Conservation (phyloP, 1,284 basidiomycete genomes). For the Ceratobasidium theobromae region DNA sequence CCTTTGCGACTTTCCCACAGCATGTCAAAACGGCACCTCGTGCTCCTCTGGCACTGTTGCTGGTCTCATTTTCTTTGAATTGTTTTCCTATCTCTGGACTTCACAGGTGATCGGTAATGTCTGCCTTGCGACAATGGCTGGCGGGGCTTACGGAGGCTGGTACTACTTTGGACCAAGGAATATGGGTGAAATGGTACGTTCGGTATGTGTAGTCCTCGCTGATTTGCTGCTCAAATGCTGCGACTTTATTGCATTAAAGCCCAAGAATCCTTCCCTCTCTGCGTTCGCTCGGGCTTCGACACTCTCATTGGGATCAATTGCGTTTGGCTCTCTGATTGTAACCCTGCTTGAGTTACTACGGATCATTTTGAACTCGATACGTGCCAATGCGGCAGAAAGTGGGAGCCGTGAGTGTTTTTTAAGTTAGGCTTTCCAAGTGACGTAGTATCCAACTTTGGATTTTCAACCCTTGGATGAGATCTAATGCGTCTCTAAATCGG, state of each 20-base stretch:
- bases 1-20: constrained; percentile 37
- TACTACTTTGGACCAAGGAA: constrained; percentile 72
- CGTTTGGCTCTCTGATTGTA: constrained; percentile 87
- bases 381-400: constrained; percentile 68
- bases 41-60: constrained; percentile 58
- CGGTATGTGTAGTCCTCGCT: neutral
- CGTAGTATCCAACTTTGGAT: too few relatives aligned
- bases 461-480: too few relatives aligned
- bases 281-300: constrained; percentile 82
- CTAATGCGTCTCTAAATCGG: neutral
- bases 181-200: constrained; percentile 58
- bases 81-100: constrained; percentile 83
- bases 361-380: constrained; percentile 63
- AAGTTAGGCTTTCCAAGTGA: too few relatives aligned
- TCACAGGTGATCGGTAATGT: constrained; percentile 80
- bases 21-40: constrained; percentile 47
- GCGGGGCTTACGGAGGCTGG: constrained; percentile 67
- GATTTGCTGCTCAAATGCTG: neutral
- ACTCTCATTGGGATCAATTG: constrained; percentile 83
- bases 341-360: constrained; percentile 78
- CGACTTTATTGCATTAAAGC: constrained; percentile 47
- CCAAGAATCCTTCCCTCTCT: constrained; percentile 67
- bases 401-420: constrained; percentile 69
- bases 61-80: constrained; percentile 75
- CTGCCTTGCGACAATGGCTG: constrained; percentile 75